Base-by-base conservation (phyloP, 768 basidiomycete species). In the Amanita rubescens region DNA sequence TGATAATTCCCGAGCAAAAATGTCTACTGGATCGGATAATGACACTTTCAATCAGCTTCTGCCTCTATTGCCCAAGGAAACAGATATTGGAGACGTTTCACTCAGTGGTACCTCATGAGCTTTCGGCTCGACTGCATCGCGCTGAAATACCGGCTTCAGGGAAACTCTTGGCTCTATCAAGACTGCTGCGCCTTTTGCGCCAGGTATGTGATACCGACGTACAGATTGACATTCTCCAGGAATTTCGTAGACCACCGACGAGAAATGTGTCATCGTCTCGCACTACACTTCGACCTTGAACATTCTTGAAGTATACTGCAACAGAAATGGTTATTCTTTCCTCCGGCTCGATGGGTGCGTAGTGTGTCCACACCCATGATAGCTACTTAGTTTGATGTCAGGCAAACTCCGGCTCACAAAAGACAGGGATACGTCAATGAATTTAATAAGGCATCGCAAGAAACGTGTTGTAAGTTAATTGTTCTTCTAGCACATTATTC, bases 191-290 rank as follows among this genome's bases (percentile, higher is more conserved):
- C 51, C 63, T 67, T 1, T 71, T 95, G 49, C 75, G 76, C 50
- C 75, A 80, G 66, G 90, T 87, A 59, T 12, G 60, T 49, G 9
- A 32, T 41, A 3, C 19, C 14, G 53, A 35, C 55, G 27, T 25
- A 27, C 53, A 54, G 12, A 19, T 5, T 33, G 10, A 10, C 27
- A 32, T 34, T 37, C 46, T 7, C 56, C 32, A 22, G 42, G 24
- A 49, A 15, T 22, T 41, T 12, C 22, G 33, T n/a, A 90, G 84
- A 71, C 74, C 33, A 93, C 90, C 0, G 84, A 88, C 37, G 95
- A 99, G 70, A 99, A 99, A 78, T 88, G 92, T 60, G 87, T 97
- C 32, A 70, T 99, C 38, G 90, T 95, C 32, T 97, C 94, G n/a
- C 94, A 98, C 65, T 99, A 89, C 62, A 98, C 94, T 0, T 86